Evolutionary conservation across 1,284 basidiomycete species (phyloP), one percentile per base, ranked within the genome.

Genomic region (Cystobasidium sp.): DNA sequence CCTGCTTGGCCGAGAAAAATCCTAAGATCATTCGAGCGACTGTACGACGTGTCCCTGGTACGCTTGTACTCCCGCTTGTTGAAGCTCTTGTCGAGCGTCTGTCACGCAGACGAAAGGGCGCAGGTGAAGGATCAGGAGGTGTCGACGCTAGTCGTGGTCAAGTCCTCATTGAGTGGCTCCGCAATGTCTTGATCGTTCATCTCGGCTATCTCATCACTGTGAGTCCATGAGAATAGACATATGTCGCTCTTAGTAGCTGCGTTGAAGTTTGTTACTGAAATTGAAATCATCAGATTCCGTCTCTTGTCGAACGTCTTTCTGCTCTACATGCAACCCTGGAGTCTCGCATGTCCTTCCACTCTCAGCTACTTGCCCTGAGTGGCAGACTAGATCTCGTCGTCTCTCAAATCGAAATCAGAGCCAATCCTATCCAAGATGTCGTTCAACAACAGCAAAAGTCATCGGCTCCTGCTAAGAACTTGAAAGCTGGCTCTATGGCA

Each of bases 181-280:
- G 90, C 82, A 90, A 90, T 10, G 91, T 94, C 3, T 84, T 99
- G 70, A 87, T 90, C 39, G 87, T 94, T 53, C 94, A 98, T 82
- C 91, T 94, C 73, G 91, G 91, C 1, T 91, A 98, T 83, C 87
- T 99, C 68, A 93, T 99, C 90, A 95, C 94, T 55, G 94, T 94
- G 78, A 79, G 89, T 86, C 22, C 61, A 12, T 20, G 18, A 20
- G 65, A 43, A 49, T 31, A 22, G 2, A 56, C 62, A 14, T 41
- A 52, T 39, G 61, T 47, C 16, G n/a, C 47, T 43, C 46, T 67
- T 51, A 37, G 49, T 37, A 39, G 6, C 24, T n/a, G 7, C 66
- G 52, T 65, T 77, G 62, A 78, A 14, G n/a, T 71, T 18, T 67
- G 65, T 64, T 16, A 16, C 22, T 4, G 37, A n/a, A 43, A 75